These are phyloP conservation scores for Kuraishia borneana DNA, from an alignment of 805 yeast species.

Conservation along the genomic window DNA sequence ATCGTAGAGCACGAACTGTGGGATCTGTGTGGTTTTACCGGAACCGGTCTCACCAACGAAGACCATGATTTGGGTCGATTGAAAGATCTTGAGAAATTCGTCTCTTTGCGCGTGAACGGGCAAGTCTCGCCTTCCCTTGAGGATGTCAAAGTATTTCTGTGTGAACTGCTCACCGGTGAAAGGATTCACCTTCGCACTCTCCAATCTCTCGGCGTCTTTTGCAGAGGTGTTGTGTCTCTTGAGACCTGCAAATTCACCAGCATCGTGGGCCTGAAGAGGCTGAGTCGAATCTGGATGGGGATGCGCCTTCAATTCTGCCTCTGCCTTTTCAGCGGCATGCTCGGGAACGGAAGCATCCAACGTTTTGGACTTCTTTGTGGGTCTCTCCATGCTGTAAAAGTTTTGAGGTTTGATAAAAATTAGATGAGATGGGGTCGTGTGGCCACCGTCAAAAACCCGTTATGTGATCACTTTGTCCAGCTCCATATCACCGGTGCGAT, in stretches of 20 bases:
- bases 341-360: slow-evolving; percentile 48
- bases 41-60: slow-evolving; percentile 99
- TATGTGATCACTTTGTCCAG: neutral
- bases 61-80: slow-evolving; percentile 86
- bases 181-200: slow-evolving; percentile 54
- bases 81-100: slow-evolving; percentile 78
- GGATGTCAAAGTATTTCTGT: slow-evolving; percentile 63
- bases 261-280: slow-evolving; percentile 43
- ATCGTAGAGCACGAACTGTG: slow-evolving; percentile 88
- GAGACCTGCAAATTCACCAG: slow-evolving; percentile 48
- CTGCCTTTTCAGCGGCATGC: slow-evolving; percentile 57
- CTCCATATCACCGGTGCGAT: neutral
- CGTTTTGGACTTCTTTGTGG: slow-evolving; percentile 35
- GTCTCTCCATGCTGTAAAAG: slow-evolving; percentile 26
- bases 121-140: slow-evolving; percentile 68
- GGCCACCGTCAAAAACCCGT: neutral
- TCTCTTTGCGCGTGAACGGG: slow-evolving; percentile 93
- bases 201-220: slow-evolving; percentile 45
- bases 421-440: neutral
- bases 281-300: slow-evolving; percentile 28
- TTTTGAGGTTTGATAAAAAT: slow-evolving; percentile 7
- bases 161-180: slow-evolving; percentile 63
- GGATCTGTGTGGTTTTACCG: slow-evolving; percentile 97
- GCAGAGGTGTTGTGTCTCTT: slow-evolving; percentile 59
- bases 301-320: slow-evolving; percentile 35